Conservation (phyloP, 2,329 filamentous ascomycete genomes). For the Colletotrichum noveboracense region DNA sequence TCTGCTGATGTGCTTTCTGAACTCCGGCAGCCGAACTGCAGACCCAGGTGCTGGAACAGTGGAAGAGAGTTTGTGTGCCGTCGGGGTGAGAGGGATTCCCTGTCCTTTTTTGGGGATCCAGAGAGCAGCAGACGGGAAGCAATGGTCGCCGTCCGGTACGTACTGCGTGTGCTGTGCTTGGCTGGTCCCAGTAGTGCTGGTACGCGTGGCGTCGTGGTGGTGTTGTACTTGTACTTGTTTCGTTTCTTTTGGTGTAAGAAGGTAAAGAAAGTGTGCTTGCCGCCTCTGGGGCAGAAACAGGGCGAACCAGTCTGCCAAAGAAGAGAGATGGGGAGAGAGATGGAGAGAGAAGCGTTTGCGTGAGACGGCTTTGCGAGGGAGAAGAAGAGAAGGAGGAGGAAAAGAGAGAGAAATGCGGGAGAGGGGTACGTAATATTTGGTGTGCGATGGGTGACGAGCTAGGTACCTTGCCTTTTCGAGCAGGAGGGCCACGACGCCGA, state of each 20-base stretch:
- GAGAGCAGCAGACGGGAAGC: background rate
- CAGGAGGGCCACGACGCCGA: background rate
- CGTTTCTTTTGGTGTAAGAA: background rate
- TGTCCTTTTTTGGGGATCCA: background rate
- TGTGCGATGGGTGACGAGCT: background rate
- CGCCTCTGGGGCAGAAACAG: constrained; percentile 11
- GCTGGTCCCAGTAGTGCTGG: background rate
- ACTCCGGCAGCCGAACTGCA: background rate
- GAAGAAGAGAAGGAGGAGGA: background rate
- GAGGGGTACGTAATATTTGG: constrained; percentile 4
- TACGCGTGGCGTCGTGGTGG: background rate
- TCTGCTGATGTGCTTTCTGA: background rate
- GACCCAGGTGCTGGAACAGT: background rate
- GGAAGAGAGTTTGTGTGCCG: background rate
- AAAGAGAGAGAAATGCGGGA: background rate
- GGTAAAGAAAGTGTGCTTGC: background rate
- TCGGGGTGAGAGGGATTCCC: background rate
- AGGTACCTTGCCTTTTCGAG: background rate
- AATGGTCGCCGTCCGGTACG: constrained; percentile 4
- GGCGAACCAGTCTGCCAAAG: constrained; percentile 9
- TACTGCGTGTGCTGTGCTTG: background rate
- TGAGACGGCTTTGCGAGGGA: background rate
- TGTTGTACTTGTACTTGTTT: background rate
- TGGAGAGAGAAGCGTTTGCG: background rate
- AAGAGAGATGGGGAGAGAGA: background rate